Evolutionary conservation across 371 early-diverging fungal genomes (phyloP).

Genomic region (Mucor piriformis): DNA sequence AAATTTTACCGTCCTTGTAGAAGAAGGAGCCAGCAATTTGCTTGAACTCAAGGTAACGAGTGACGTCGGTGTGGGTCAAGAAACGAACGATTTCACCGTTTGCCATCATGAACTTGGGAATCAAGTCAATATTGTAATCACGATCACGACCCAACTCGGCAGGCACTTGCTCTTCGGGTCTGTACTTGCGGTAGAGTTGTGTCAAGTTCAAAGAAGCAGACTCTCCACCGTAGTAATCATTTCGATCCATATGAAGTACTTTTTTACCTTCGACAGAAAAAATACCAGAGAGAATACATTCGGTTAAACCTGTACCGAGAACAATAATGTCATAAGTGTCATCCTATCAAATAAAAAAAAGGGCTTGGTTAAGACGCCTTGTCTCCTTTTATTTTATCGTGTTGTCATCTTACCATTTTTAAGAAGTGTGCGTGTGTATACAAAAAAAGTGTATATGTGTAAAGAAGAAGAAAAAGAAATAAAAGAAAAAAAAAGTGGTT

Average conservation of each 20-base stretch:
- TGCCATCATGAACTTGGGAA: constrained; percentile 99
- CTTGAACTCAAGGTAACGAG: constrained; percentile 97
- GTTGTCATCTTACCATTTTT: constrained; percentile 22
- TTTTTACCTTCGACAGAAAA: constrained; percentile 98
- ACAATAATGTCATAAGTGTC: constrained; percentile 95
- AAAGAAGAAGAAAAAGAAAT: constrained; percentile 11
- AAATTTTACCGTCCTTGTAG: constrained; percentile 84
- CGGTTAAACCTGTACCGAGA: constrained; percentile 99
- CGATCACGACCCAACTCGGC: constrained; percentile 82
- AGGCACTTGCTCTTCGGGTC: constrained; percentile 68
- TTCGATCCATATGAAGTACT: constrained; percentile 98
- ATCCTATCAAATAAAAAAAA: constrained; percentile 61
- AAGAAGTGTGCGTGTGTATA: not conserved
- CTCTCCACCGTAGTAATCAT: constrained; percentile 98
- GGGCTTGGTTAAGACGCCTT: no score
- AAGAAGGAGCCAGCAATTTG: constrained; percentile 97
- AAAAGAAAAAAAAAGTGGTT: constrained; percentile 1
- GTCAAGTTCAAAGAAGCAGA: constrained; percentile 92
- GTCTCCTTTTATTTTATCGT: not conserved
- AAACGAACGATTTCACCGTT: constrained; percentile 91
- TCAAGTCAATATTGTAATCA: constrained; percentile 97
- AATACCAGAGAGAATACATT: constrained; percentile 98
- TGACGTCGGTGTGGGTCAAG: constrained; percentile 94
- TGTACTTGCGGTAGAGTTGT: constrained; percentile 92
- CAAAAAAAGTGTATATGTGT: not conserved